Base-by-base conservation (phyloP, 2,329 filamentous ascomycete genomes). In the Rosellinia necatrix region DNA sequence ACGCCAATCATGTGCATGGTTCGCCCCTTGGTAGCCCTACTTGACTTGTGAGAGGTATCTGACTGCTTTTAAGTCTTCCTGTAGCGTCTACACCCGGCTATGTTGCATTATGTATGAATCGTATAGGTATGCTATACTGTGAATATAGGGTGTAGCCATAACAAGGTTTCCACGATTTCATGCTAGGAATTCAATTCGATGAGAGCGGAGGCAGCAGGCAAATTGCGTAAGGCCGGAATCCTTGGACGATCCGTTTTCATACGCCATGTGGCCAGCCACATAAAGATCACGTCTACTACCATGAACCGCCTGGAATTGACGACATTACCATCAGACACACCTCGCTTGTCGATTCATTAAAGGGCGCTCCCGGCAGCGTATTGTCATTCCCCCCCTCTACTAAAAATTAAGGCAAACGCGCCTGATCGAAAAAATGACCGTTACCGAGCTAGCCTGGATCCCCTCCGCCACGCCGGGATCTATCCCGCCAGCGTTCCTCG, bases 391-490 rank as follows among this genome's bases (percentile, higher is more conserved):
- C 37, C 10, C 9, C 24, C 13, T 19, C 17, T 19, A 15, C 17
- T 9, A 17, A 27, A 29, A 29, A 17, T 4, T 8, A 6, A 15
- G 21, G 6, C n/a, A 38, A 13, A 17, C n/a, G 6, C 8, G 19
- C n/a, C n/a, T n/a, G 17, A 7, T n/a, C 27, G 17, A 35, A 41
- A 55, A 27, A 47, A 58, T 66, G 64, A 40, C 62, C 19, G 61
- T 64, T 9, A 61, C 62, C 17, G 62, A 64, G 21, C 47, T 64
- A 12, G 60, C 63, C n/a, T 52, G 57, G 49, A 32, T 67, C 13
- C 53, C 61, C 9, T 55, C 64, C 10, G 51, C 19, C 12, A 59
- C 54, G 6, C 62, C 59, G 19, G 61, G 51, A 13, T 48, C 40
- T 25, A 40, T 66, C 38, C 17, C 59, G n/a, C 29, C 42, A 19